A percentile compares a stretch with the other conserved stretches of the same genome.
Conservation (phyloP, 1,139 yeast genomes). For the Nadsonia starkeyi-henricii region DNA sequence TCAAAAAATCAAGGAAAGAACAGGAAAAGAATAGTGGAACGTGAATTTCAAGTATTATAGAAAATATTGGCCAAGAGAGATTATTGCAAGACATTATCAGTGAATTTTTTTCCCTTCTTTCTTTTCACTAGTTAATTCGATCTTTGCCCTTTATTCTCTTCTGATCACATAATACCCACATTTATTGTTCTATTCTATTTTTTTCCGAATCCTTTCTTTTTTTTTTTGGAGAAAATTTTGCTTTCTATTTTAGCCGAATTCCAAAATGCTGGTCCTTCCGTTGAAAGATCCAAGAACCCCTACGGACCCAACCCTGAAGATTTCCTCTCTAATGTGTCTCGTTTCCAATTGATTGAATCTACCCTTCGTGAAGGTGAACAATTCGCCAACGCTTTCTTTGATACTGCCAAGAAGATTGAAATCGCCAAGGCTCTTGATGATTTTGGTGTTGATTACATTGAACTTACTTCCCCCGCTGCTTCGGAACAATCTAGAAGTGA, state of each 20-base stretch:
- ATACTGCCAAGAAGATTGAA: slow-evolving; percentile 91
- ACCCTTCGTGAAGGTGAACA: slow-evolving; percentile 98
- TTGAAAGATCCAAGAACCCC: slow-evolving; percentile 38
- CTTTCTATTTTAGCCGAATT: background rate
- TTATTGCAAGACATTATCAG: too few species aligned
- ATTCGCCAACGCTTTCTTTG: slow-evolving; percentile 92
- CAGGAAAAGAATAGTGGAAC: too few species aligned
- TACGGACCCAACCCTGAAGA: slow-evolving; percentile 95
- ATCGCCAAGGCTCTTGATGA: slow-evolving; percentile 96
- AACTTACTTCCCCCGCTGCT: slow-evolving; percentile 94
- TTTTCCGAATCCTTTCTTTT: background rate
- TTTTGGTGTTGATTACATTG: slow-evolving; percentile 96
- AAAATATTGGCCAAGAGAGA: too few species aligned
- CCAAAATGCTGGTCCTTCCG: background rate
- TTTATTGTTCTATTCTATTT: too few species aligned
- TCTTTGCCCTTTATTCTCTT: too few species aligned
- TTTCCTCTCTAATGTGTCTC: slow-evolving; percentile 75
- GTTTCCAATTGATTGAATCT: slow-evolving; percentile 86
- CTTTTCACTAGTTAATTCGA: too few species aligned
- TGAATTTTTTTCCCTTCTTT: too few species aligned
- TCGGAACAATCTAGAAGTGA: slow-evolving; percentile 86
- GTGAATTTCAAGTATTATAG: too few species aligned
- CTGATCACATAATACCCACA: too few species aligned
- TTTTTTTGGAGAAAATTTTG: background rate
- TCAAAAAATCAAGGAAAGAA: too few species aligned